Conservation (phyloP, 495 filamentous ascomycete genomes). For the Daldinia loculata region DNA sequence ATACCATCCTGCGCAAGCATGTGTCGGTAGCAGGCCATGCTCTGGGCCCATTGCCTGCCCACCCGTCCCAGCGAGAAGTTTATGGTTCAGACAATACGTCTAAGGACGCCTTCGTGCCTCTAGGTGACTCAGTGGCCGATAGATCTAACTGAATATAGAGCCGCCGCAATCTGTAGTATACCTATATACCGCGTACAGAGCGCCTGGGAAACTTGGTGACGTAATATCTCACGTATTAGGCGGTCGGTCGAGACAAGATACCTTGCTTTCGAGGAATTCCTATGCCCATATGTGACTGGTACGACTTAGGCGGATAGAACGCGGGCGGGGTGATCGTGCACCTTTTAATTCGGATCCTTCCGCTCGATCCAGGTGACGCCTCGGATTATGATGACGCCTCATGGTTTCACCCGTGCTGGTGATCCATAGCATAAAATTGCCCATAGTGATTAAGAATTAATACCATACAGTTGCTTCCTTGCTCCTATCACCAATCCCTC, state of each 20-base stretch:
- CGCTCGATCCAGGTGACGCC: neutral
- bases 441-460: neutral
- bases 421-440: neutral
- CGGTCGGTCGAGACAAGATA: neutral
- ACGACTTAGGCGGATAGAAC: neutral
- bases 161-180: neutral
- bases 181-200: neutral
- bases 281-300: neutral
- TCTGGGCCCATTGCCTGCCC: neutral
- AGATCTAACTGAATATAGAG: neutral
- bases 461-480: neutral
- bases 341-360: neutral
- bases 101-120: neutral
- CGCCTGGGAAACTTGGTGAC: neutral
- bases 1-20: neutral
- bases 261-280: neutral
- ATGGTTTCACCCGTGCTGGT: neutral
- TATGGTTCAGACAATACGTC: neutral
- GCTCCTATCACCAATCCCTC: slow-evolving; percentile 31
- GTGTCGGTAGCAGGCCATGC: neutral
- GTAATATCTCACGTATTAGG: neutral
- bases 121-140: neutral
- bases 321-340: neutral
- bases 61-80: neutral
- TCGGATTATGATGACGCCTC: neutral